phyloP scores from a whole-genome alignment of 73 alveolate species.

The Effrenium voratum region DNA sequence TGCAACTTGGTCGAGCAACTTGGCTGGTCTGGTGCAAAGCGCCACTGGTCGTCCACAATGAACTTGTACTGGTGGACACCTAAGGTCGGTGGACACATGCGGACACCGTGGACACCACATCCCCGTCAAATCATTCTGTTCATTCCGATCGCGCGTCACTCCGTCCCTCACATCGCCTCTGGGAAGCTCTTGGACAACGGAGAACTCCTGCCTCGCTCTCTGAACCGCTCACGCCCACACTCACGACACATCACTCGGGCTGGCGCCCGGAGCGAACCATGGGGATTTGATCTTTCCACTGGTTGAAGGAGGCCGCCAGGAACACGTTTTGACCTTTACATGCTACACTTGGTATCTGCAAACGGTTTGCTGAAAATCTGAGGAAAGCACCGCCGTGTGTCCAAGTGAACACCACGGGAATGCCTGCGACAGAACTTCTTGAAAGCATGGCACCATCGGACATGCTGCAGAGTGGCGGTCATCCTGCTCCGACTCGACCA shows the following conservation, averaged over 20 bases:
- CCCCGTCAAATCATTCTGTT: not conserved
- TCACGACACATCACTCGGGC: not conserved
- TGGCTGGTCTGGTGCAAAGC: constrained; percentile 99
- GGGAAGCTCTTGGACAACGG: constrained; percentile 85
- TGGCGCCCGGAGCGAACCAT: constrained; percentile 84
- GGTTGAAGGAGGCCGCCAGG: constrained; percentile 72
- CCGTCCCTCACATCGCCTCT: constrained; percentile 18
- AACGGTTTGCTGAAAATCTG: too few species aligned
- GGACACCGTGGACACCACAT: not conserved
- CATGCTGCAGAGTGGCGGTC: not conserved
- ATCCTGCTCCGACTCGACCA: not conserved
- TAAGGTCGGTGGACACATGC: constrained; percentile 31
- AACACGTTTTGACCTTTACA: constrained; percentile 87
- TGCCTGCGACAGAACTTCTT: not conserved
- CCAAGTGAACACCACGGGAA: constrained; percentile 93
- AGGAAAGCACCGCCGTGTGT: constrained; percentile 60
- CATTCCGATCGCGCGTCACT: not conserved
- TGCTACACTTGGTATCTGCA: too few species aligned
- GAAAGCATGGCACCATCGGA: not conserved
- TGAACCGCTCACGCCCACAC: not conserved
- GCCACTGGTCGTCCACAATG: constrained; percentile 99
- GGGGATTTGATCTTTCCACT: constrained; percentile 87
- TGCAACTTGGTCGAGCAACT: too few species aligned
- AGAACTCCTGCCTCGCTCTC: constrained; percentile 82
- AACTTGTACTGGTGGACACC: constrained; percentile 98